Base-by-base conservation (phyloP, 2,329 filamentous ascomycete genomes). In the Pyrenophora teres region DNA sequence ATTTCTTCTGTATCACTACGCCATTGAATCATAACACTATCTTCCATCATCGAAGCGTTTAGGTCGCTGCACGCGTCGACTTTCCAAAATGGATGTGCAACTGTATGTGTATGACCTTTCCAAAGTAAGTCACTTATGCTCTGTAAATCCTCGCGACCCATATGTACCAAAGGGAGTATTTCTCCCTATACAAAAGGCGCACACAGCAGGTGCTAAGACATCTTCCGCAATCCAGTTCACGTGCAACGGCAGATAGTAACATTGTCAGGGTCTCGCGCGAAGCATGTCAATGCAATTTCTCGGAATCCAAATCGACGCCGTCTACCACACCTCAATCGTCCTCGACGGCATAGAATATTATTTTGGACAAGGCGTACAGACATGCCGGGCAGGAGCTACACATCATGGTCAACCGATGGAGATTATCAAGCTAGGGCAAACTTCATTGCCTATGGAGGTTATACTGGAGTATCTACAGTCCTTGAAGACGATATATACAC, bases 301-400 rank as follows among this genome's bases (percentile, higher is more conserved):
- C 4, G 87, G 87, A 1, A 83, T 81, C 1, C 85, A 88, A 45
- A 90, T 97, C 42, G 93, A 97, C 73, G 94, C 94, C 46, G 85
- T 99, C 46, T 97, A 97, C 64, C 94, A 99, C 73, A 97, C 94
- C 0, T 90, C 92, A 0, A 86, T 99, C 46, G 87, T 96, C 36
- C 80, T 97, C 33, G 83, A 86, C 45, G 87, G 87, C n/a, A 82
- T 88, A 43, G 94, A 99, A 75, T 97, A 96, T 73, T 86, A 93
- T 65, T 97, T 92, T 63, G 93, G 96, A 54, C 87, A 89, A 48
- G 91, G 91, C 48, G 88, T 97, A 45, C 89, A 96, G 64, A 86
- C 87, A 46, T 91, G 93, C 54, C 76, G 79, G 8, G 90, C 94
- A 0, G 92, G 92, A 0, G 82, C 83, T 9, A 97, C 92, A 1